phyloP scores from a whole-genome alignment of 495 filamentous ascomycete genomes.

The Neurospora sp. region DNA sequence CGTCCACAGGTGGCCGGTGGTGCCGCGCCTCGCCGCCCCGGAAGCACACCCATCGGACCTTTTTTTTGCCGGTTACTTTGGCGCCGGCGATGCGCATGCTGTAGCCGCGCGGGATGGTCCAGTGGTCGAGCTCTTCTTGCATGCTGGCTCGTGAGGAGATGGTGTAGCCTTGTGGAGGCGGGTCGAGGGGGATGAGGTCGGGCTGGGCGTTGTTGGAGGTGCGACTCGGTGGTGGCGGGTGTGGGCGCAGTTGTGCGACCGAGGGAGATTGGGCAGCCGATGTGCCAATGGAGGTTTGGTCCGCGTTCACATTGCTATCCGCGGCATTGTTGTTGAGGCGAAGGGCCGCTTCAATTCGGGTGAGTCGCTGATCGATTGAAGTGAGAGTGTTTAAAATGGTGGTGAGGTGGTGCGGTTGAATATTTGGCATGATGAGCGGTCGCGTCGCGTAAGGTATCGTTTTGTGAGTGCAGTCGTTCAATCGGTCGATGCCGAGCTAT shows the following conservation, averaged over 20 bases:
- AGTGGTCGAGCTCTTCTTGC: slow-evolving; percentile 27
- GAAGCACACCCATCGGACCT: slow-evolving; percentile 30
- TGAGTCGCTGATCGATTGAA: slow-evolving; percentile 27
- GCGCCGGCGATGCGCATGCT: slow-evolving; percentile 31
- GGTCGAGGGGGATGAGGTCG: slow-evolving; percentile 20
- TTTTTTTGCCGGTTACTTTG: slow-evolving; percentile 25
- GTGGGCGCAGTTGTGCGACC: neutral
- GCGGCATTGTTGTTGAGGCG: neutral
- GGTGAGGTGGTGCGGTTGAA: slow-evolving; percentile 13
- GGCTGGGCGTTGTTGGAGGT: slow-evolving; percentile 2
- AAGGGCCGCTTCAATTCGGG: slow-evolving; percentile 19
- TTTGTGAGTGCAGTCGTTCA: neutral
- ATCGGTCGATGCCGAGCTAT: neutral
- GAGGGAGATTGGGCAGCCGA: neutral
- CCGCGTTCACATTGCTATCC: neutral
- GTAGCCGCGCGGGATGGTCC: slow-evolving; percentile 27
- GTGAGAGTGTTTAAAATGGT: slow-evolving; percentile 19
- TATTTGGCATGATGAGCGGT: neutral
- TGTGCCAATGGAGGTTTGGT: neutral
- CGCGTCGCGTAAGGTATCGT: neutral
- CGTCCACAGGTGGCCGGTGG: slow-evolving; percentile 21
- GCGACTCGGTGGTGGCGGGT: neutral
- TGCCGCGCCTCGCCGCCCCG: slow-evolving; percentile 27
- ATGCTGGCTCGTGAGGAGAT: slow-evolving; percentile 23
- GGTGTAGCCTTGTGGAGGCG: slow-evolving; percentile 22